Percentiles rank a stretch among this genome's conserved stretches.
Conservation (phyloP, 2,329 filamentous ascomycete species). For the Colletotrichum sp. region DNA sequence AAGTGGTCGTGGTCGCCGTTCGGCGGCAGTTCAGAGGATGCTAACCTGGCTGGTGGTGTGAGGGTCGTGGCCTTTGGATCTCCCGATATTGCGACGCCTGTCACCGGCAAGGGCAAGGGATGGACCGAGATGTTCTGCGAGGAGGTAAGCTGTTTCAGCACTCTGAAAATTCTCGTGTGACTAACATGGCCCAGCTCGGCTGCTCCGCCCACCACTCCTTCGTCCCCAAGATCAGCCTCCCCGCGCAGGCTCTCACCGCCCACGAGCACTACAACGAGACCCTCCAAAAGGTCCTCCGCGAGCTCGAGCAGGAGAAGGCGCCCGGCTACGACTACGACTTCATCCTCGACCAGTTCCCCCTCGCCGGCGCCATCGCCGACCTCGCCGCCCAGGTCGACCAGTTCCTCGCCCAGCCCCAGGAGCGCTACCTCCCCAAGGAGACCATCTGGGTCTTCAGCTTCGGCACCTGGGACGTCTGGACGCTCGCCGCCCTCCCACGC, state of each 20-base stretch:
- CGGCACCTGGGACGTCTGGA: constrained; percentile 62
- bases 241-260: constrained; percentile 53
- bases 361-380: constrained; percentile 42
- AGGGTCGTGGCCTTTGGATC: constrained; percentile 58
- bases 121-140: constrained; percentile 57
- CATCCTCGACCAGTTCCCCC: constrained; percentile 46
- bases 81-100: constrained; percentile 46
- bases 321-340: constrained; percentile 50
- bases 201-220: constrained; percentile 53
- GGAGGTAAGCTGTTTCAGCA: constrained; percentile 38
- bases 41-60: constrained; percentile 36
- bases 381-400: constrained; percentile 47
- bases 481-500: constrained; percentile 51
- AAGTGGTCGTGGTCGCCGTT: constrained; percentile 19
- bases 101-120: constrained; percentile 29
- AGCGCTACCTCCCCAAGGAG: constrained; percentile 42
- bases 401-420: constrained; percentile 47
- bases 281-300: constrained; percentile 34
- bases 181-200: constrained; percentile 40
- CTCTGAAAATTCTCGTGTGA: background rate
- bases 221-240: constrained; percentile 48
- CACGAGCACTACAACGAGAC: constrained; percentile 60
- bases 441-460: constrained; percentile 59
- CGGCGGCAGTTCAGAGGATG: background rate
- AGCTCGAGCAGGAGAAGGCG: constrained; percentile 33